phyloP scores from a whole-genome alignment of 768 basidiomycete species.

The Pulveroboletus frians region DNA sequence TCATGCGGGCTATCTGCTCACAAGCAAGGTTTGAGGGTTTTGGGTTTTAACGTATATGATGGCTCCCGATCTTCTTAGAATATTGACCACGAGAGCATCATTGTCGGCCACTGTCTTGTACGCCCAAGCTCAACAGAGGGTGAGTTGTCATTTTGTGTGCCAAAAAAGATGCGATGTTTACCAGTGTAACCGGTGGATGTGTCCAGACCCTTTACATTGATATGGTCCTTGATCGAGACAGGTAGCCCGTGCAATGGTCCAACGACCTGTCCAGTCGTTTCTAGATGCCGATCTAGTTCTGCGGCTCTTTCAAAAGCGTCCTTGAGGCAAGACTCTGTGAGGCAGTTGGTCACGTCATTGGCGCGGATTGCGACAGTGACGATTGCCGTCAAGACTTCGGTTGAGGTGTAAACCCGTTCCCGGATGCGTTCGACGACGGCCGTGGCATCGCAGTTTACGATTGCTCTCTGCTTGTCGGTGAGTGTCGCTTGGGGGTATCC shows the following conservation, averaged over 20 bases:
- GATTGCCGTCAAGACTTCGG: conserved; percentile 24
- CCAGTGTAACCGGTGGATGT: conserved; percentile 34
- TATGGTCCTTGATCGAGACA: conserved; percentile 44
- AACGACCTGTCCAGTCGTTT: conserved; percentile 42
- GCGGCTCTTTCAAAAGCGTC: conserved; percentile 44
- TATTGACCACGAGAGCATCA: conserved; percentile 41
- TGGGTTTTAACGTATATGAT: conserved; percentile 45
- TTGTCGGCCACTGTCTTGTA: conserved; percentile 33
- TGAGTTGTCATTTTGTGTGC: background rate
- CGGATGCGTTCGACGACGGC: conserved; percentile 20
- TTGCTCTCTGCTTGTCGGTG: conserved; percentile 23
- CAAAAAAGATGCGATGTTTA: background rate
- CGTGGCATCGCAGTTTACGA: conserved; percentile 30
- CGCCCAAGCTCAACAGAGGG: conserved; percentile 34
- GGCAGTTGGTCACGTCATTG: conserved; percentile 42
- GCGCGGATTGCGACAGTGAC: conserved; percentile 25
- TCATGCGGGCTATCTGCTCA: conserved; percentile 23
- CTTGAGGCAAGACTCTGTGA: conserved; percentile 55
- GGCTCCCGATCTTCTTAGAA: conserved; percentile 43
- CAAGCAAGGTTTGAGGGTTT: conserved; percentile 45
- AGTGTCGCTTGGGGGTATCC: conserved; percentile 26
- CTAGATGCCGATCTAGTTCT: conserved; percentile 45
- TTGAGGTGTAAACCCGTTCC: conserved; percentile 19
- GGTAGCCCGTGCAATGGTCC: conserved; percentile 44
- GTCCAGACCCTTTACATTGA: conserved; percentile 40